Base-by-base conservation (phyloP, 2,329 filamentous ascomycete genomes). In the Colletotrichum simmondsii region DNA sequence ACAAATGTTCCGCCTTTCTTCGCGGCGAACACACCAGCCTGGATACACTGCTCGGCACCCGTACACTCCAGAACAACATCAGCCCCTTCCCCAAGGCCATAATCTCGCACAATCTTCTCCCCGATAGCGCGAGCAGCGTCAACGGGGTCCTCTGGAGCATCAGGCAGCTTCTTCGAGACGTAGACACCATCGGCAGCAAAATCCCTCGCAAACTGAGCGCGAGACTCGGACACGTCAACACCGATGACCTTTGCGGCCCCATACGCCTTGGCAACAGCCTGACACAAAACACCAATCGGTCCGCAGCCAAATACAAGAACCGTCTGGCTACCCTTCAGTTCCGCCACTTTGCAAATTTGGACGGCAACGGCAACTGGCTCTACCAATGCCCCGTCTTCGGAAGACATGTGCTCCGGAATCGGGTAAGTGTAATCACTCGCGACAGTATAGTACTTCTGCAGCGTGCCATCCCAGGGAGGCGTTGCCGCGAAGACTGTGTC, bases 341-440 rank as follows among this genome's bases (percentile, higher is more conserved):
- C 79, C 0, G 84, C 85, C 1, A 82, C 78, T 63, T 83, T 84
- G 72, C 77, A 82, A 11, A 86, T 86, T 60, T 87, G 84, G 3
- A 87, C 85, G 0, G 87, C 87, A 1, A 90, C 87, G 0, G 87
- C 84, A 0, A 88, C 79, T 0, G 88, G 88, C 76, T 90, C 88
- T 1, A 88, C 83, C 10, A 90, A 77, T 0, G 87, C 88, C 1
- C 85, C 88, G 30, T 89, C 85, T 71, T 90, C 86, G 52, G 87
- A 77, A 2, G 79, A 80, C 65, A 90, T 81, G 59, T 84, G 78
- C 0, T 80, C 78, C 0, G 86, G 85, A 2, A 89, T 77, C 2
- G 80, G 80, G 71, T 88, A 87, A 72, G 84, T 84, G 72, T 82
- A 89, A 76, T 88, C 86, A 0, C 82, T 80, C 0, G 85, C 82